Base-by-base conservation (phyloP, 495 filamentous ascomycete genomes). In the Durotheca rogersii region DNA sequence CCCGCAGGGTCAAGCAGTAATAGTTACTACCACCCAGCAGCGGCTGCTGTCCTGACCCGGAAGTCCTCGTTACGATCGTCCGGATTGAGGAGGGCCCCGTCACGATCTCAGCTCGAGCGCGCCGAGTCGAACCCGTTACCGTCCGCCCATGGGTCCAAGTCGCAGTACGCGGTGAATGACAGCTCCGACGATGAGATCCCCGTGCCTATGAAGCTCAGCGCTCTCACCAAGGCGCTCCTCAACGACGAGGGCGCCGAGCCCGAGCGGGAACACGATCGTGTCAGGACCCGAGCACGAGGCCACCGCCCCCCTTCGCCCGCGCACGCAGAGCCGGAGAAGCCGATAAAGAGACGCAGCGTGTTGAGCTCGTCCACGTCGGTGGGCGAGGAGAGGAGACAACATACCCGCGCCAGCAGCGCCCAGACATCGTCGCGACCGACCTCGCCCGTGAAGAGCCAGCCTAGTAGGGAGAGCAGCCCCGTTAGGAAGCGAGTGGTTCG, bases 171-270 rank as follows among this genome's bases (percentile, higher is more conserved):
- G 3, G 51, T 58, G 23, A 62, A 70, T 41, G 87, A 90, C 59
- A 90, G 86, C 69, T 89, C 87, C 12, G 87, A 91, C 59, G 86
- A 89, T 47, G 83, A 86, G 53, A 74, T 79, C 6, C 80, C 79
- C 15, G 74, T 82, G 17, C 86, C 85, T 49, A 87, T 88, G 67
- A 88, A 86, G 65, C 83, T 89, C 59, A 90, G 86, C 58, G 87
- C 87, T 25, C 77, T 86, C 27, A 88, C 86, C 6, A 89, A 89
- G 58, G 86, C 86, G 16, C 70, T 91, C 9, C 71, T 91, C 5
- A 82, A 85, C 45, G 84, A 84, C 55, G 81, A 82, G 39, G 79
- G 78, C 9, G 65, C 78, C 44, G 48, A 67, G 31, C 52, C 71
- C 11, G 75, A 53, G 34, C 84, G 82, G 51, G 83, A 83, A 14